Evolutionary conservation across 106 monocot genomes (phyloP).

Genomic region (Triglochin maritima): DNA sequence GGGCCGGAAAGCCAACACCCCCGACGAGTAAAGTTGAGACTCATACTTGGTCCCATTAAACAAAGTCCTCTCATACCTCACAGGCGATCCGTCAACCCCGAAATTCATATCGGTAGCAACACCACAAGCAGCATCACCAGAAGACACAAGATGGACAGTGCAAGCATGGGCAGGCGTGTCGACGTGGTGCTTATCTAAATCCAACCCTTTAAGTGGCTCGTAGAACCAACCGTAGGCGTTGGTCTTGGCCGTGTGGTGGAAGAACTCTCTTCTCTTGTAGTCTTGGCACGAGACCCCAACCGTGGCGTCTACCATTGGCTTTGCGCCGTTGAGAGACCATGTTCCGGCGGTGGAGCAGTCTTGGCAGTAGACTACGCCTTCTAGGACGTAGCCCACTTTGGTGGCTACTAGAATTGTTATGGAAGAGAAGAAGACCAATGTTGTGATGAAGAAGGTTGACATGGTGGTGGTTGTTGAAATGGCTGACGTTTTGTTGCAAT

Average conservation of each 20-base stretch:
- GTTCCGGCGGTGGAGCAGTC: background rate
- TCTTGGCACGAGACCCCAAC: background rate
- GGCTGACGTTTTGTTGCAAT: too few relatives aligned
- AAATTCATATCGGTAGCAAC: background rate
- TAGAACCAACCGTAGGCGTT: background rate
- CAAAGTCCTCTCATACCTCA: background rate
- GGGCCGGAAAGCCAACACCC: background rate
- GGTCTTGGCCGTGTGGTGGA: background rate
- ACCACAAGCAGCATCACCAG: background rate
- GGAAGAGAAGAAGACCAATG: too few relatives aligned
- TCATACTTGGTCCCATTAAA: conserved; percentile 2
- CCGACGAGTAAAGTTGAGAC: background rate
- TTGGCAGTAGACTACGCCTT: conserved; percentile 3
- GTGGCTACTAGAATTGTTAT: too few relatives aligned
- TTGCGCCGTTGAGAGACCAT: conserved; percentile 1
- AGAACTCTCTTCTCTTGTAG: conserved; percentile 1
- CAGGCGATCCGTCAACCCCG: background rate
- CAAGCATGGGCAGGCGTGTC: background rate
- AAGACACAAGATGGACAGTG: background rate
- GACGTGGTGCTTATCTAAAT: background rate
- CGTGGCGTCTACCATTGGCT: background rate
- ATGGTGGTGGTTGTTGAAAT: too few relatives aligned
- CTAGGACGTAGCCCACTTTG: background rate
- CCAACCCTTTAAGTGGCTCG: conserved; percentile 1
- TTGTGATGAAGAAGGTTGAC: too few relatives aligned